Percentiles rank a stretch among this genome's conserved stretches.
These are phyloP conservation scores for Paraurostyla sp. DNA, from an alignment of 73 alveolate genomes.

Conservation along the genomic window DNA sequence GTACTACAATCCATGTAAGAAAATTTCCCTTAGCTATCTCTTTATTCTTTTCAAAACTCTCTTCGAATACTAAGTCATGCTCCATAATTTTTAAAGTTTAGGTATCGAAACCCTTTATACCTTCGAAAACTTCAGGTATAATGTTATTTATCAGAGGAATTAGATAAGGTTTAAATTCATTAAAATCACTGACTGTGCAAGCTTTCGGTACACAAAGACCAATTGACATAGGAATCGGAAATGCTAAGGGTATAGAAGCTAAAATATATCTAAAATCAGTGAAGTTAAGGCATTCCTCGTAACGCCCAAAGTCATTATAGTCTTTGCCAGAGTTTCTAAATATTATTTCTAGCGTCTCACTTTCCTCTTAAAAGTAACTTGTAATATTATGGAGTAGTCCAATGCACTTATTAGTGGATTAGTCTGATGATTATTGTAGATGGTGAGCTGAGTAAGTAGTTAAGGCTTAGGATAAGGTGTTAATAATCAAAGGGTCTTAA, in stretches of 20 bases:
- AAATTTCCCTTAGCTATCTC: conserved; percentile 13
- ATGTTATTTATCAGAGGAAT: background rate
- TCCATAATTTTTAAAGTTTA: background rate
- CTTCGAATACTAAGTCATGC: conserved; percentile 18
- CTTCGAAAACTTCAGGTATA: conserved; percentile 37
- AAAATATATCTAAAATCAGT: conserved; percentile 22
- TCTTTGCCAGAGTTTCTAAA: conserved; percentile 51
- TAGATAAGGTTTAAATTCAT: background rate
- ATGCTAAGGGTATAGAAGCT: conserved; percentile 30
- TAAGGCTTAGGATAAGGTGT: too few species aligned
- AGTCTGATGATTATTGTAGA: too few species aligned
- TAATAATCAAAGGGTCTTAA: too few species aligned
- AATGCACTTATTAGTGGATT: too few species aligned
- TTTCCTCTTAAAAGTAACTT: too few species aligned
- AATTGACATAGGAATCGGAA: conserved; percentile 39
- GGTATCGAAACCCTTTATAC: conserved; percentile 36
- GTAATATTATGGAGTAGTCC: too few species aligned
- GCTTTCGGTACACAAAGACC: conserved; percentile 49
- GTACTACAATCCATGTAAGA: background rate
- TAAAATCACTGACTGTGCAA: conserved; percentile 24
- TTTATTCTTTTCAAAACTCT: conserved; percentile 3
- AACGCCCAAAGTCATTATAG: conserved; percentile 57
- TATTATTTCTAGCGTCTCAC: conserved; percentile 1
- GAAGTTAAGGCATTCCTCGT: conserved; percentile 28
- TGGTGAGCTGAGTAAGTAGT: too few species aligned